These are phyloP conservation scores for Neurospora pannonica DNA, from an alignment of 495 filamentous ascomycete genomes.

Conservation along the genomic window DNA sequence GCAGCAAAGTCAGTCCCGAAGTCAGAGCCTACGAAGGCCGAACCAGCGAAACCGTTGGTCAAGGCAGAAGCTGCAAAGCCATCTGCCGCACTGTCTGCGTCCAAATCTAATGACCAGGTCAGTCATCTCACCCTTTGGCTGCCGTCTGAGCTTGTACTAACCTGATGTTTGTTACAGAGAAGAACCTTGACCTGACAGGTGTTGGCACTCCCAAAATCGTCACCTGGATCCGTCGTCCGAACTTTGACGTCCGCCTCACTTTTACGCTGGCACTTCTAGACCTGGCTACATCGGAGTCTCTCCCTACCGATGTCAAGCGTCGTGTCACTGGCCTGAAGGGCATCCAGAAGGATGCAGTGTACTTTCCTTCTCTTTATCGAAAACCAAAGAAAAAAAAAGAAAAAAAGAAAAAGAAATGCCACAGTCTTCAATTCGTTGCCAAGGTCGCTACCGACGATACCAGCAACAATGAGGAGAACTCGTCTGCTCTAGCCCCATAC, in stretches of 20 bases:
- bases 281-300: constrained; percentile 87
- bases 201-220: not conserved
- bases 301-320: constrained; percentile 76
- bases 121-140: not conserved
- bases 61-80: constrained; percentile 9
- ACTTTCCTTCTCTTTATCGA: not conserved
- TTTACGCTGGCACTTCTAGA: not conserved
- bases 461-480: too few species aligned
- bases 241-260: not conserved
- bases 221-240: not conserved
- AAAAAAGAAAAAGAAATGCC: too few species aligned
- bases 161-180: not conserved
- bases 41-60: not conserved
- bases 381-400: not conserved
- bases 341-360: constrained; percentile 70
- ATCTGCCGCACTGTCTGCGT: constrained; percentile 2
- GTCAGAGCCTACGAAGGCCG: constrained; percentile 13
- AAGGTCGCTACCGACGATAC: too few species aligned
- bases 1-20: constrained; percentile 22
- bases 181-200: not conserved
- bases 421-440: too few species aligned
- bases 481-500: too few species aligned
- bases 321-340: constrained; percentile 93
- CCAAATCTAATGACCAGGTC: not conserved
- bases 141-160: not conserved